These are phyloP conservation scores for Mycothermus thermophilus DNA, from an alignment of 495 filamentous ascomycete genomes.

Conservation along the genomic window DNA sequence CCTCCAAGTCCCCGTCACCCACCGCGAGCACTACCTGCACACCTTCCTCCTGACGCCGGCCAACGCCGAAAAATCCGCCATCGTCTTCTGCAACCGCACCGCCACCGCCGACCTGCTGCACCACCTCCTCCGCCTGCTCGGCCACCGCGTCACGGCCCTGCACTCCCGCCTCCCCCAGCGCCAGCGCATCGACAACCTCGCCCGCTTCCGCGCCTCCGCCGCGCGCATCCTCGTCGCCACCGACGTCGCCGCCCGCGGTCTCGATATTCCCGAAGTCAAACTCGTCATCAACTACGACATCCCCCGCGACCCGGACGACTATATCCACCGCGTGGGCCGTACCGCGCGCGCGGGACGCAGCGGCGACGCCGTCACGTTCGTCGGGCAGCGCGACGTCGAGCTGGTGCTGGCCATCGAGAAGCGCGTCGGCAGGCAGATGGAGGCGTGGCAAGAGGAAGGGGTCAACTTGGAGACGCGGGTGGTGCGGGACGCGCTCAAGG, in stretches of 20 bases:
- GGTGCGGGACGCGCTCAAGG: slow-evolving; percentile 66
- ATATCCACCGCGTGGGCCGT: slow-evolving; percentile 89
- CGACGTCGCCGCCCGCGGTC: slow-evolving; percentile 87
- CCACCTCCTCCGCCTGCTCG: slow-evolving; percentile 66
- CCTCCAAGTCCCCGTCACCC: slow-evolving; percentile 72
- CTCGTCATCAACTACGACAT: slow-evolving; percentile 93
- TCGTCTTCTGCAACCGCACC: slow-evolving; percentile 93
- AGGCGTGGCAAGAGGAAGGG: slow-evolving; percentile 68
- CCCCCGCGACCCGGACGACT: slow-evolving; percentile 89
- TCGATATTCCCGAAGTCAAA: slow-evolving; percentile 87
- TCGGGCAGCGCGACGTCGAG: slow-evolving; percentile 83
- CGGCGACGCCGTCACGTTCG: slow-evolving; percentile 73
- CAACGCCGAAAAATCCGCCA: slow-evolving; percentile 59
- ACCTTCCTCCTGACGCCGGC: slow-evolving; percentile 66
- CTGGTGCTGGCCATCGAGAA: slow-evolving; percentile 78
- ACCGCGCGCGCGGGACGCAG: slow-evolving; percentile 79
- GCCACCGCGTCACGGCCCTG: slow-evolving; percentile 79
- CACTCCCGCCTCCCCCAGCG: slow-evolving; percentile 76
- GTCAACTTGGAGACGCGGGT: slow-evolving; percentile 84
- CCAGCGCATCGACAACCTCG: slow-evolving; percentile 73
- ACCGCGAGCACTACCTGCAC: slow-evolving; percentile 88
- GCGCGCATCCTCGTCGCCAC: slow-evolving; percentile 87
- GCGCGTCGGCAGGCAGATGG: slow-evolving; percentile 67
- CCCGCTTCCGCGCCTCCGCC: slow-evolving; percentile 79
- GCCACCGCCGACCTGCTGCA: slow-evolving; percentile 78